A percentile compares a stretch with the other conserved stretches of the same genome.
Conservation (phyloP, 768 basidiomycete species). For the Suillus tomentosus region DNA sequence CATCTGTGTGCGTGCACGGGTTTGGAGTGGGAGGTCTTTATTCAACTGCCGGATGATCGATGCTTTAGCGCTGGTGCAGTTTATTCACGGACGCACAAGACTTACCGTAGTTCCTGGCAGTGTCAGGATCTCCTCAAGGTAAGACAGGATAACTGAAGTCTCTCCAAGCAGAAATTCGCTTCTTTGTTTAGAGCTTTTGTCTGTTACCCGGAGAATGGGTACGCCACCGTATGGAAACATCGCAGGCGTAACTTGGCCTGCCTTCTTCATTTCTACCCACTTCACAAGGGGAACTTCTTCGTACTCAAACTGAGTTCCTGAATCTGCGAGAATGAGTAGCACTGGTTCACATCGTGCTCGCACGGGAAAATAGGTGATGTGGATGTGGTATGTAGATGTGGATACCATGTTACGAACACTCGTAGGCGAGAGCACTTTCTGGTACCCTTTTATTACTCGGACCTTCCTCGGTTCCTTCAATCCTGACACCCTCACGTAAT, state of each 20-base stretch:
- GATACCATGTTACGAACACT: constrained; percentile 10
- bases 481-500: no score
- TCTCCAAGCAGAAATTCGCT: constrained; percentile 25
- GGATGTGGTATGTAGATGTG: constrained; percentile 13
- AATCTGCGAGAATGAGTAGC: constrained; percentile 27
- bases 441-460: no score
- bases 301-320: constrained; percentile 24
- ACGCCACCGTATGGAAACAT: constrained; percentile 26
- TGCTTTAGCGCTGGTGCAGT: not conserved
- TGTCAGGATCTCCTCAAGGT: constrained; percentile 24
- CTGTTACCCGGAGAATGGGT: constrained; percentile 27
- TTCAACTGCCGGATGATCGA: not conserved
- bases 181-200: constrained; percentile 12
- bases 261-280: constrained; percentile 21
- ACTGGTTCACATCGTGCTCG: constrained; percentile 32
- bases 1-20: constrained; percentile 21
- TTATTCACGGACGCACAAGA: not conserved
- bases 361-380: constrained; percentile 24
- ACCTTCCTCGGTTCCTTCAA: no score
- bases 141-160: constrained; percentile 28
- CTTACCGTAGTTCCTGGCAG: constrained; percentile 20
- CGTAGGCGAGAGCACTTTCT: no score
- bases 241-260: constrained; percentile 19
- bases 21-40: constrained; percentile 22
- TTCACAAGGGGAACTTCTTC: constrained; percentile 20